Evolutionary conservation across 345 rosid species (phyloP).

Genomic region (Stellera chamaejasme): DNA sequence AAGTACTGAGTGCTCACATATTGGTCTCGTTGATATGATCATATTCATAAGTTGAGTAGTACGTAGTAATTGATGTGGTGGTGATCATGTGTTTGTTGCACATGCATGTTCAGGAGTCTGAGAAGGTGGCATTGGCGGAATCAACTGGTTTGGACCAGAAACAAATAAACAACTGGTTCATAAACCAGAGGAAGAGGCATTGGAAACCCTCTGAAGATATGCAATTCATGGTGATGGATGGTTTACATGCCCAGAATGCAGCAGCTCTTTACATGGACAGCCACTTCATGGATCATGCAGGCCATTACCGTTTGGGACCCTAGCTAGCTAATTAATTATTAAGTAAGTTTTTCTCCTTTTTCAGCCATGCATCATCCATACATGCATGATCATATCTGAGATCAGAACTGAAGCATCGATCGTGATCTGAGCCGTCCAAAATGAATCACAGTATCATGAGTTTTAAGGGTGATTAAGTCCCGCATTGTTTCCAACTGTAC

Average conservation of each 20-base stretch:
- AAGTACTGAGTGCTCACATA: no score
- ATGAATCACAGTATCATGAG: no score
- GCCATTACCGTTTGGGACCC: slow-evolving; percentile 90
- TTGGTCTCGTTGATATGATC: no score
- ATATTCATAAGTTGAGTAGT: no score
- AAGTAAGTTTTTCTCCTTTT: no score
- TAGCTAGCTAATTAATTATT: slow-evolving; percentile 5
- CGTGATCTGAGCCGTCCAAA: no score
- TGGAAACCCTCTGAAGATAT: slow-evolving; percentile 99
- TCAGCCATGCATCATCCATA: no score
- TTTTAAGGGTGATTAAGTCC: no score
- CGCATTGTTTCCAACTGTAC: no score
- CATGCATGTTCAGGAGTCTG: slow-evolving; percentile 53
- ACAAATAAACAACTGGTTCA: slow-evolving; percentile 98
- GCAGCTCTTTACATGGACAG: slow-evolving; percentile 90
- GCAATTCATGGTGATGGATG: slow-evolving; percentile 99
- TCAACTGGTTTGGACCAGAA: slow-evolving; percentile 98
- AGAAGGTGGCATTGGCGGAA: slow-evolving; percentile 93
- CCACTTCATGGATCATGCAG: slow-evolving; percentile 87
- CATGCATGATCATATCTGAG: no score
- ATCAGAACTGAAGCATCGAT: no score
- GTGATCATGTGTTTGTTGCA: neutral
- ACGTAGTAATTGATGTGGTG: neutral
- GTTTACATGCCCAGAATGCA: slow-evolving; percentile 74
- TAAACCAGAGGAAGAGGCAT: slow-evolving; percentile 94